phyloP scores from a whole-genome alignment of 2,329 filamentous ascomycete species.

The Fusarium sp. region DNA sequence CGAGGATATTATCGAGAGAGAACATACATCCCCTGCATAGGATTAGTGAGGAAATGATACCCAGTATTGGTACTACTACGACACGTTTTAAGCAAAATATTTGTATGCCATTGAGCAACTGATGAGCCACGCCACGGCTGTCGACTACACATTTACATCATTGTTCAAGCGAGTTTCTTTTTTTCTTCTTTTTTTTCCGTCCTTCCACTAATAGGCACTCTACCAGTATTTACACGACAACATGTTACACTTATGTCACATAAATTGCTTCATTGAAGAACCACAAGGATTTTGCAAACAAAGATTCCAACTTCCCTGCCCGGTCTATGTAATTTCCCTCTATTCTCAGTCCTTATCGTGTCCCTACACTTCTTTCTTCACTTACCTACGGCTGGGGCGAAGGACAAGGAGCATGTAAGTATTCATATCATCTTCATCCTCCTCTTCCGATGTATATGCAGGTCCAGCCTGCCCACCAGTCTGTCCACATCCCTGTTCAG shows the following conservation, averaged over 20 bases:
- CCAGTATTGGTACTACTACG: neutral
- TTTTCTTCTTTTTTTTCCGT: neutral
- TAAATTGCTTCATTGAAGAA: neutral
- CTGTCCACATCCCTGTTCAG: too few relatives aligned
- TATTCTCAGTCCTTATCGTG: neutral
- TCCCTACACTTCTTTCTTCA: neutral
- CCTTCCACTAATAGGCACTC: neutral
- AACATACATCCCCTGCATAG: conserved; percentile 54
- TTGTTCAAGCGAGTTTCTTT: neutral
- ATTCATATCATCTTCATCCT: neutral
- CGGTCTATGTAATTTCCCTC: neutral
- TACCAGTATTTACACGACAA: neutral
- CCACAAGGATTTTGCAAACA: neutral
- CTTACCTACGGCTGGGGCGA: neutral
- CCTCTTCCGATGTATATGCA: neutral
- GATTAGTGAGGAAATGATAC: conserved; percentile 3
- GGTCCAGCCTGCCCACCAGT: neutral
- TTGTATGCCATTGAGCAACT: neutral
- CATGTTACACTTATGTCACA: neutral
- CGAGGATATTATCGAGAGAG: conserved; percentile 82
- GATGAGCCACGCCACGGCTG: neutral
- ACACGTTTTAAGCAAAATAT: neutral
- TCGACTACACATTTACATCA: neutral
- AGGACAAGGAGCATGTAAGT: neutral
- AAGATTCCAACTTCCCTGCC: neutral